Evolutionary conservation across 345 rosid genomes (phyloP).

Genomic region (Lagerstroemia speciosa): DNA sequence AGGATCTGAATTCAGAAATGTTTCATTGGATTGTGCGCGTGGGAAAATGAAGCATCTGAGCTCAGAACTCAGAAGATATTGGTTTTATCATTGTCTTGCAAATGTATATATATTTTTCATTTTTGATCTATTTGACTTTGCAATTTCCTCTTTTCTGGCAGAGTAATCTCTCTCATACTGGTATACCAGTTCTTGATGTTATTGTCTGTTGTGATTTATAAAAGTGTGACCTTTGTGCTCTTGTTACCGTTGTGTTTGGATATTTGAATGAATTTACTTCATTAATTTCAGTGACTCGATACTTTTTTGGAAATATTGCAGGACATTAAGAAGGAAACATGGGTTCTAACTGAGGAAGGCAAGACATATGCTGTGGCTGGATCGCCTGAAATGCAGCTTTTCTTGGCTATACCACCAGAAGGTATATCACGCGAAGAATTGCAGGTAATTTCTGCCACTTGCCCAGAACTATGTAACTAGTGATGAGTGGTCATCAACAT

Average conservation of each 20-base stretch:
- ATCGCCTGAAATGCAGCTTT: slow-evolving; percentile 77
- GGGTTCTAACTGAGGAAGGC: slow-evolving; percentile 85
- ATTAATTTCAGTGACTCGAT: neutral
- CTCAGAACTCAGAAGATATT: too few species aligned
- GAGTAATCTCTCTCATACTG: neutral
- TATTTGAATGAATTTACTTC: neutral
- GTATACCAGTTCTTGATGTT: neutral
- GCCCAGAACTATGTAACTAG: neutral
- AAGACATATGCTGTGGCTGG: slow-evolving; percentile 59
- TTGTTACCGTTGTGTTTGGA: neutral
- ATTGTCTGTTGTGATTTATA: neutral
- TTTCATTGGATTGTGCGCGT: too few species aligned
- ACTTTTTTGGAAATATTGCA: slow-evolving; percentile 14
- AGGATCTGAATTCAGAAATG: too few species aligned
- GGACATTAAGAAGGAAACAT: slow-evolving; percentile 64
- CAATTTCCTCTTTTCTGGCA: neutral
- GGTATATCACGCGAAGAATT: slow-evolving; percentile 70
- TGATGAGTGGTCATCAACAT: neutral
- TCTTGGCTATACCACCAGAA: slow-evolving; percentile 56
- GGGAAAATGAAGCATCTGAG: too few species aligned
- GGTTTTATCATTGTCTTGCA: too few species aligned
- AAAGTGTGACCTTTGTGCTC: neutral
- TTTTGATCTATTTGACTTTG: too few species aligned
- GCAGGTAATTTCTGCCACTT: slow-evolving; percentile 33
- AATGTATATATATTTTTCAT: too few species aligned